Conservation (phyloP, 169 alveolate species). For the Theileria orientalis region DNA sequence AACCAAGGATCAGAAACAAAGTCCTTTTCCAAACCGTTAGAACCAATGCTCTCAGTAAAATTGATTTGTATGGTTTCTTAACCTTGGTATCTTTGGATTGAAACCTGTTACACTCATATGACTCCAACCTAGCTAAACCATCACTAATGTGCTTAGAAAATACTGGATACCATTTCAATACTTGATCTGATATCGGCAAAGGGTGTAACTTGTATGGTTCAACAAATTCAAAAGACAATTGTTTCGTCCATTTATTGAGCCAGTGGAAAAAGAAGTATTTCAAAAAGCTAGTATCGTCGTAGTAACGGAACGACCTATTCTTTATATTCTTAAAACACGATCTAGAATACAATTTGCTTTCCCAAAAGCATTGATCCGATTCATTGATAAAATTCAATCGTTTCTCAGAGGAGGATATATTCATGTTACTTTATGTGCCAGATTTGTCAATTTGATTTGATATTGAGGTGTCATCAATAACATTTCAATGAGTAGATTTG, state of each 20-base stretch:
- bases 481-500: no score
- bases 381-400: background rate
- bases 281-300: constrained; percentile 19
- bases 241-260: constrained; percentile 33
- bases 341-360: background rate
- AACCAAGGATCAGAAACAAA: no score
- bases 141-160: no score
- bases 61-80: background rate
- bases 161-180: constrained; percentile 52
- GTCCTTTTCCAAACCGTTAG: background rate
- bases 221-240: constrained; percentile 6
- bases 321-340: background rate
- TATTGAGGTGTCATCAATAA: no score
- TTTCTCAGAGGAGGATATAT: no score
- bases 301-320: constrained; percentile 2
- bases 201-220: constrained; percentile 27
- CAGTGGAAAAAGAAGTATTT: constrained; percentile 36
- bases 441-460: no score
- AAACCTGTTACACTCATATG: background rate
- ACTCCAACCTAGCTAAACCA: constrained; percentile 31
- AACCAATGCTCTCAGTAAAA: background rate
- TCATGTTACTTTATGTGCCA: no score
- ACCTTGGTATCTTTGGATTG: background rate
- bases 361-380: constrained; percentile 5
- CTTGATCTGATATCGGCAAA: no score